phyloP scores from a whole-genome alignment of 495 filamentous ascomycete genomes.

The Xylaria venustula region DNA sequence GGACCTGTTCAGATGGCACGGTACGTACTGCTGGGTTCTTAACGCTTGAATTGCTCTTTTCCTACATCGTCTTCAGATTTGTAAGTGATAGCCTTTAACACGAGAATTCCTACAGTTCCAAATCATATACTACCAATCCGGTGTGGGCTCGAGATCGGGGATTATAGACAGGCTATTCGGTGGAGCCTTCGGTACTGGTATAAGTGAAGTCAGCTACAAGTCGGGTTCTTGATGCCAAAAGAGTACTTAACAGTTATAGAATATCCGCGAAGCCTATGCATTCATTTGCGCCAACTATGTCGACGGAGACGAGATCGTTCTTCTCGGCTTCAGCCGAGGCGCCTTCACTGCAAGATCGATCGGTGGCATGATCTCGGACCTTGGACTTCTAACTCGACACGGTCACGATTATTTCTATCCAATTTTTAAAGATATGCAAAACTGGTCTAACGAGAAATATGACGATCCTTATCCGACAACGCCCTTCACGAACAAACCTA shows the following conservation, averaged over 20 bases:
- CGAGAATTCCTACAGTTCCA: constrained; percentile 18
- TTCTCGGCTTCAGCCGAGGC: constrained; percentile 70
- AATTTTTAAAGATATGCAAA: constrained; percentile 63
- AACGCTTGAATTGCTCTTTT: neutral
- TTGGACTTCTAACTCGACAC: constrained; percentile 63
- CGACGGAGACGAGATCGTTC: constrained; percentile 66
- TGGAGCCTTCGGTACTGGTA: constrained; percentile 49
- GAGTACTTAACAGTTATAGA: constrained; percentile 32
- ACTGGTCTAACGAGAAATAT: constrained; percentile 52
- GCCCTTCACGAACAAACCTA: constrained; percentile 60
- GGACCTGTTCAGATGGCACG: constrained; percentile 34
- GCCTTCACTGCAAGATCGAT: constrained; percentile 71
- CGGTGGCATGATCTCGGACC: constrained; percentile 57
- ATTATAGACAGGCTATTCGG: constrained; percentile 45
- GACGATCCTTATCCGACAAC: constrained; percentile 54
- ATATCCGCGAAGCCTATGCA: constrained; percentile 65
- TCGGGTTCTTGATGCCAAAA: constrained; percentile 2
- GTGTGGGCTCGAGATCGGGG: constrained; percentile 48
- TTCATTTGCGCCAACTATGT: constrained; percentile 67
- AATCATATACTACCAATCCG: constrained; percentile 52
- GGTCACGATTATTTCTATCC: constrained; percentile 64
- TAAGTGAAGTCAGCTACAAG: constrained; percentile 38
- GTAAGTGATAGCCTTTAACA: too few relatives aligned
- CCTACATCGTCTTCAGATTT: too few relatives aligned
- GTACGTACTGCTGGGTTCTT: neutral